Evolutionary conservation across 2,329 filamentous ascomycete species (phyloP).

Genomic region (Drechmeria coniospora): DNA sequence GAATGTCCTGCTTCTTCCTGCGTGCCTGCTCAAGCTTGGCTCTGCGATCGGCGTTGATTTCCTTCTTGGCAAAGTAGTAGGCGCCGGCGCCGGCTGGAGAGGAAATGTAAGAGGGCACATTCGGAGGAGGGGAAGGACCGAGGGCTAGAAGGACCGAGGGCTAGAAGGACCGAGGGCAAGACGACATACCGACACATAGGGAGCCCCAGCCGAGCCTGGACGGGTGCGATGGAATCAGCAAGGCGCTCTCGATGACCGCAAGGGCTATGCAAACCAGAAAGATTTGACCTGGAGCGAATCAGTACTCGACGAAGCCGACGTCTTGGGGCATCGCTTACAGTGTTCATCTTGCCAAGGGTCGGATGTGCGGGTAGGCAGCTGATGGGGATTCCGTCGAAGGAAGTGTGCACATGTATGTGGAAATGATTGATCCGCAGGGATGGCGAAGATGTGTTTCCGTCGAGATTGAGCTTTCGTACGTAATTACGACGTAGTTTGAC

Average conservation of each 20-base stretch:
- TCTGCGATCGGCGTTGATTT: slow-evolving; percentile 80
- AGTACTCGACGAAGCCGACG: background rate
- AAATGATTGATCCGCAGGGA: too few relatives aligned
- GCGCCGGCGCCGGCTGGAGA: slow-evolving; percentile 66
- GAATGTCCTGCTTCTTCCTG: slow-evolving; percentile 44
- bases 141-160: background rate
- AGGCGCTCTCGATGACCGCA: background rate
- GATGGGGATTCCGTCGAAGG: background rate
- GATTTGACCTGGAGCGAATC: slow-evolving; percentile 37
- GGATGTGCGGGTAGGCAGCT: background rate
- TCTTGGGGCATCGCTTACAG: slow-evolving; percentile 21
- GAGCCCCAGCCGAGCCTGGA: slow-evolving; percentile 84
- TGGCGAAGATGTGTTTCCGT: too few relatives aligned
- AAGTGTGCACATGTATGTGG: too few relatives aligned
- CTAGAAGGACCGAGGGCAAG: background rate
- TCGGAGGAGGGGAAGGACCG: background rate
- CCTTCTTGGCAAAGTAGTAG: slow-evolving; percentile 90
- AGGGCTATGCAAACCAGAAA: slow-evolving; percentile 39
- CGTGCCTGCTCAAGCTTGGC: slow-evolving; percentile 52
- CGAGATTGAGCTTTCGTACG: too few relatives aligned
- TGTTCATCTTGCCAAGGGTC: slow-evolving; percentile 30
- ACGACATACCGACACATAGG: slow-evolving; percentile 58
- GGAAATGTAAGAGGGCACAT: too few relatives aligned
- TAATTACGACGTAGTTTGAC: too few relatives aligned
- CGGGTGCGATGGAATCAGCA: slow-evolving; percentile 4